Evolutionary conservation across 2,329 filamentous ascomycete genomes (phyloP).

Genomic region (Penicillium aurantiogriseum): DNA sequence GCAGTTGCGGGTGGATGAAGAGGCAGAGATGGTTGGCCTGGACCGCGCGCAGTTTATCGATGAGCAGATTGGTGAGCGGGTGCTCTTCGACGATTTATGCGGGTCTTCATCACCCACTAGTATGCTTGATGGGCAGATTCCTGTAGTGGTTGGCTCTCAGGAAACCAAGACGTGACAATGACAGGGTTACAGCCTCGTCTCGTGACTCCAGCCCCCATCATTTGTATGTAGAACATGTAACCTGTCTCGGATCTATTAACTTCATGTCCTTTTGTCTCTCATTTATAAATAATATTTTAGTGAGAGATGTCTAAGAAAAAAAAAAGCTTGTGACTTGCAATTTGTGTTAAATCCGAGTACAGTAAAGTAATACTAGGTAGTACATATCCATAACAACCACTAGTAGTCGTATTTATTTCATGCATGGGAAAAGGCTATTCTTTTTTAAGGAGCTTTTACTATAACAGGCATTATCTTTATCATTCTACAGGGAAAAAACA

Average conservation of each 20-base stretch:
- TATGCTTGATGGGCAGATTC: slow-evolving; percentile 7
- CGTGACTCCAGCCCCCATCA: neutral
- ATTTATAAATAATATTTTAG: neutral
- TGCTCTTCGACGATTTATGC: slow-evolving; percentile 30
- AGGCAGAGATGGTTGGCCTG: slow-evolving; percentile 56
- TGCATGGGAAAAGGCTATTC: too few relatives aligned
- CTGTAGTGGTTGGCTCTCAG: neutral
- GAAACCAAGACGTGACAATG: neutral
- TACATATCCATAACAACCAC: too few relatives aligned
- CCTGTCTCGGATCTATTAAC: neutral
- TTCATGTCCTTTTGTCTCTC: neutral
- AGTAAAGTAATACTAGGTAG: neutral
- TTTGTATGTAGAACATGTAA: neutral
- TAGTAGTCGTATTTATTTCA: too few relatives aligned
- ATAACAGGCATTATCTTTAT: too few relatives aligned
- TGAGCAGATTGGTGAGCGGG: slow-evolving; percentile 57
- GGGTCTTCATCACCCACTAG: slow-evolving; percentile 14
- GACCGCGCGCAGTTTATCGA: slow-evolving; percentile 57
- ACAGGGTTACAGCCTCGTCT: neutral
- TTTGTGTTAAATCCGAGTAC: neutral
- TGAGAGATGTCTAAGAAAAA: neutral
- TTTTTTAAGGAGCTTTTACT: too few relatives aligned
- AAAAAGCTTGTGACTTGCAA: neutral
- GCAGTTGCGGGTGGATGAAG: slow-evolving; percentile 54
- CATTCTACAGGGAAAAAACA: too few relatives aligned